phyloP scores from a whole-genome alignment of 1,139 yeast species.

The Hemisphaericaspora xylofermentans region DNA sequence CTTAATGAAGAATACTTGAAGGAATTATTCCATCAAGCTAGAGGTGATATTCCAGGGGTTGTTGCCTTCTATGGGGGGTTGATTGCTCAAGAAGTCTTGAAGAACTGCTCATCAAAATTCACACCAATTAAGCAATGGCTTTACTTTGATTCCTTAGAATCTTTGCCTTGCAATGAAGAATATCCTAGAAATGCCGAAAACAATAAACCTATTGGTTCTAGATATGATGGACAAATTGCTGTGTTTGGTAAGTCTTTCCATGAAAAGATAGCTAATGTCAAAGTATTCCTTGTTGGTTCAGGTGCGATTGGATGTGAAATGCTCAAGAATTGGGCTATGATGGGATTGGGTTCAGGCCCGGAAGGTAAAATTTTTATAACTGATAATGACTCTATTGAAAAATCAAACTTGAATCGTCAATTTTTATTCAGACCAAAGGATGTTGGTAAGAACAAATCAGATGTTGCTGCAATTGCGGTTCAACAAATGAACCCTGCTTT shows the following conservation, averaged over 20 bases:
- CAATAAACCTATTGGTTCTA: slow-evolving; percentile 71
- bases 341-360: slow-evolving; percentile 93
- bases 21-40: slow-evolving; percentile 79
- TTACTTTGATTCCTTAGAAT: slow-evolving; percentile 92
- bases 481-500: slow-evolving; percentile 82
- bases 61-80: slow-evolving; percentile 92
- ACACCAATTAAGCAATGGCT: slow-evolving; percentile 87
- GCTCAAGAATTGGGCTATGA: slow-evolving; percentile 96
- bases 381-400: slow-evolving; percentile 93
- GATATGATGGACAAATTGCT: slow-evolving; percentile 93
- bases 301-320: slow-evolving; percentile 99
- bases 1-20: slow-evolving; percentile 65
- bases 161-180: slow-evolving; percentile 62
- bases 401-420: slow-evolving; percentile 93
- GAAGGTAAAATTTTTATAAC: slow-evolving; percentile 82
- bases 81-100: slow-evolving; percentile 94
- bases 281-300: slow-evolving; percentile 89
- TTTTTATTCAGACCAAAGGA: slow-evolving; percentile 91
- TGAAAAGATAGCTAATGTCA: slow-evolving; percentile 68
- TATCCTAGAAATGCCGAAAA: slow-evolving; percentile 68
- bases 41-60: slow-evolving; percentile 89
- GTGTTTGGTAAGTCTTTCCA: slow-evolving; percentile 85
- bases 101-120: slow-evolving; percentile 92
- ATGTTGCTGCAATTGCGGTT: slow-evolving; percentile 86
- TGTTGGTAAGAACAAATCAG: slow-evolving; percentile 89